Evolutionary conservation across 1,284 basidiomycete genomes (phyloP).

Genomic region (Marasmius sp.): DNA sequence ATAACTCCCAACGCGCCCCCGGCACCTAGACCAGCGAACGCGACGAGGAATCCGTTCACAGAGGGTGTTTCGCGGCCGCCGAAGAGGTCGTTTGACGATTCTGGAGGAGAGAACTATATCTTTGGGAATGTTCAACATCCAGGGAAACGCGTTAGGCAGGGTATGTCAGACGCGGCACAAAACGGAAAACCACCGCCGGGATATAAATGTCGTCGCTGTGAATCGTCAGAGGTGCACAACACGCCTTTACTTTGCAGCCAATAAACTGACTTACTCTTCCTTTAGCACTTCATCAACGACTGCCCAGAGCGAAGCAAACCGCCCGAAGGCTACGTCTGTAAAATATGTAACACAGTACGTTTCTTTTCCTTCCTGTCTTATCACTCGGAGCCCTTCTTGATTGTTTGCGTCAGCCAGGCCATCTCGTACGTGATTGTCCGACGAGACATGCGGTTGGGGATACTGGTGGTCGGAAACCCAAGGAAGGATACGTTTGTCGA

Average conservation of each 20-base stretch:
- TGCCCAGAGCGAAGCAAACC: conserved; percentile 76
- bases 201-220: conserved; percentile 78
- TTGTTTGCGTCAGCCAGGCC: conserved; percentile 55
- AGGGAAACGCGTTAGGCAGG: conserved; percentile 53
- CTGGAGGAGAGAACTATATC: conserved; percentile 59
- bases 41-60: conserved; percentile 74
- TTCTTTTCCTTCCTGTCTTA: background rate
- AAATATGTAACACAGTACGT: conserved; percentile 66
- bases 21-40: conserved; percentile 58
- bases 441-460: conserved; percentile 72
- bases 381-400: background rate
- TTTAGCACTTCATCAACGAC: conserved; percentile 73
- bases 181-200: conserved; percentile 62
- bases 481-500: conserved; percentile 82
- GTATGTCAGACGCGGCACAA: conserved; percentile 40
- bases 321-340: conserved; percentile 85
- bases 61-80: conserved; percentile 34
- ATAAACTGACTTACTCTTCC: conserved; percentile 1
- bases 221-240: conserved; percentile 63
- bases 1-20: conserved; percentile 34
- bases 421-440: conserved; percentile 86
- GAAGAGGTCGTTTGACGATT: conserved; percentile 56
- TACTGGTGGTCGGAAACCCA: conserved; percentile 77
- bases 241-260: conserved; percentile 7
- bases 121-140: conserved; percentile 62